Evolutionary conservation across 1,284 basidiomycete genomes (phyloP), one percentile per base, ranked within the genome.

Genomic region (Quambalaria eucalypti): DNA sequence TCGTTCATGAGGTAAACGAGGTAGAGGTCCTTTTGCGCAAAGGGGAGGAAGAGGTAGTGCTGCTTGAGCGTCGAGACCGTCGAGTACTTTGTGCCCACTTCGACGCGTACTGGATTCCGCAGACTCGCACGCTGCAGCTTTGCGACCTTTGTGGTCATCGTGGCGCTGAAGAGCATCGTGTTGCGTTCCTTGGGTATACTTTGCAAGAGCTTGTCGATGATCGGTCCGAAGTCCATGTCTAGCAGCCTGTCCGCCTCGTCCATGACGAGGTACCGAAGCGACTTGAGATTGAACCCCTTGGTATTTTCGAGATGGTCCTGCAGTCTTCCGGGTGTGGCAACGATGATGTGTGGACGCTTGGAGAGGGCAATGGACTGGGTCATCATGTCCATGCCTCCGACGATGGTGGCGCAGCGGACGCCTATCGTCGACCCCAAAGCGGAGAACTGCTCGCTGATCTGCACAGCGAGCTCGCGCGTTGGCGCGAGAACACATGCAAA

Each of bases 81-180:
- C 67, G 92, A 89, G 77, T 98, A 97, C 88, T 96, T 97, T 68
- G 87, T 84, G 44, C 69, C 36, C 85, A 89, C 90, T 77, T 98
- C 91, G 6, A 98, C 85, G 62, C 89, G 83, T n/a, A 96, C 84
- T 6, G 95, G 95, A 74, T 95, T 95, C 52, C 84, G 84, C 69
- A 98, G 80, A 80, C 88, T 90, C n/a, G 95, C 93, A 54, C 95
- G 81, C 76, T 98, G 93, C 7, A 99, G 81, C 77, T 98, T 97
- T 25, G 90, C 91, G 9, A 99, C 91, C 78, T 97, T 98, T 23
- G 90, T 95, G 2, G 93, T 96, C 92, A 99, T 98, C n/a, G 95
- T 99, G 1, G 95, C 95, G 14, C 91, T 95, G 80, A 95, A 99
- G 1, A 99, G 82, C 76, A 92, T 97, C 0, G 95, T 99, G 31